A percentile compares a stretch with the other conserved stretches of the same genome.
These are phyloP conservation scores for Suillus cothurnatus DNA, from an alignment of 768 basidiomycete species.

Conservation along the genomic window DNA sequence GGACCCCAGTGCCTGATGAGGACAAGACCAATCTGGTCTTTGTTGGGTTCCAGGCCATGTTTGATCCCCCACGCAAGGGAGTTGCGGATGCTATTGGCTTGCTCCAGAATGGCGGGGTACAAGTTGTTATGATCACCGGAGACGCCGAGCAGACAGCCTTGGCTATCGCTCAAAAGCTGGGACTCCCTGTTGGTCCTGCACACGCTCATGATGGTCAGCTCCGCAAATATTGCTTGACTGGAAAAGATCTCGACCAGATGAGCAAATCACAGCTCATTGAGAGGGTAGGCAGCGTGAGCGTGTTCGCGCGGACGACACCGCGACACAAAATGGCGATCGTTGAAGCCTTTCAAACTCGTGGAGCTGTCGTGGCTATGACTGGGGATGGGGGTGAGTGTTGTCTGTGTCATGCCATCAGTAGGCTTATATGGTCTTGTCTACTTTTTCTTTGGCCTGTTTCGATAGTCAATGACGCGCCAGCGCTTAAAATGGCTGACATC, in stretches of 20 bases:
- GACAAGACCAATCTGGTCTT: constrained; percentile 70
- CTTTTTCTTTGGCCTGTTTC: constrained; percentile 1
- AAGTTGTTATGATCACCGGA: constrained; percentile 98
- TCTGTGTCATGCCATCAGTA: background rate
- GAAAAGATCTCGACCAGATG: constrained; percentile 84
- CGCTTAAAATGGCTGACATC: constrained; percentile 97
- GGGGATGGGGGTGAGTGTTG: constrained; percentile 82
- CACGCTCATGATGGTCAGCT: constrained; percentile 34
- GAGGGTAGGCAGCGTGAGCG: constrained; percentile 76
- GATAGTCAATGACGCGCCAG: constrained; percentile 92
- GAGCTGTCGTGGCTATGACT: constrained; percentile 95
- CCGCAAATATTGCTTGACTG: constrained; percentile 63
- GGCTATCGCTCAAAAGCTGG: constrained; percentile 84
- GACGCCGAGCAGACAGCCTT: constrained; percentile 91
- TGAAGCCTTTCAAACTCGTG: constrained; percentile 87
- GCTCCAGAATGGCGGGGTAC: constrained; percentile 84
- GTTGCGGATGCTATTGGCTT: constrained; percentile 87
- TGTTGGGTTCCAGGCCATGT: constrained; percentile 93
- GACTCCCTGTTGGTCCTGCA: constrained; percentile 62
- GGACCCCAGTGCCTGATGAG: constrained; percentile 37
- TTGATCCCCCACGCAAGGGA: constrained; percentile 91
- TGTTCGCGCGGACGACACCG: constrained; percentile 95
- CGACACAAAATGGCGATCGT: constrained; percentile 98
- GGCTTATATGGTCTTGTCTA: background rate
- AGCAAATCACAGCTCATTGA: constrained; percentile 80